These are phyloP conservation scores for Pseudovirgaria hyperparasitica DNA, from an alignment of 2,329 filamentous ascomycete species.

Conservation along the genomic window DNA sequence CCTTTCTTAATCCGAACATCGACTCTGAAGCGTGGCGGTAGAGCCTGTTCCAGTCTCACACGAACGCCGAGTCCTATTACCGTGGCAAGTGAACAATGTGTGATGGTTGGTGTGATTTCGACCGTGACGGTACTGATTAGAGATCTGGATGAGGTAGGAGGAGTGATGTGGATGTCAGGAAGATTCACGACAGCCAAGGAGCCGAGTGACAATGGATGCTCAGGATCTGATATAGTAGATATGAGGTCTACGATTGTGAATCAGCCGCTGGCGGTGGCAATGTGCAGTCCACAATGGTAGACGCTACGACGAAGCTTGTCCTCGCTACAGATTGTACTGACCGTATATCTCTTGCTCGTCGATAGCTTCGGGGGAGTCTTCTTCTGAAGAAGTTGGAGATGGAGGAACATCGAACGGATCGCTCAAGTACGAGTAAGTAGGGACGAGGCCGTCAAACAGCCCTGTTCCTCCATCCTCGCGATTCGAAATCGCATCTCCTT, in stretches of 20 bases:
- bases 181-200: slow-evolving; percentile 91
- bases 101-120: slow-evolving; percentile 89
- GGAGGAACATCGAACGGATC: slow-evolving; percentile 34
- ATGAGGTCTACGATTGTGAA: slow-evolving; percentile 60
- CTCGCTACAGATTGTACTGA: too few species aligned
- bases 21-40: slow-evolving; percentile 83
- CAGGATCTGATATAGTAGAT: slow-evolving; percentile 86
- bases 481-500: slow-evolving; percentile 26
- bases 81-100: slow-evolving; percentile 90
- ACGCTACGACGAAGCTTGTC: slow-evolving; percentile 4
- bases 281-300: slow-evolving; percentile 1
- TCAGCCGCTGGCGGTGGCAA: slow-evolving; percentile 10
- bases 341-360: slow-evolving; percentile 97
- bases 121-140: slow-evolving; percentile 66
- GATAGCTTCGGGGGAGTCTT: slow-evolving; percentile 64
- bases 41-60: slow-evolving; percentile 76
- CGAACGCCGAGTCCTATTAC: slow-evolving; percentile 91
- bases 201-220: slow-evolving; percentile 88
- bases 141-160: slow-evolving; percentile 49
- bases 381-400: slow-evolving; percentile 33
- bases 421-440: slow-evolving; percentile 34
- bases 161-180: slow-evolving; percentile 74
- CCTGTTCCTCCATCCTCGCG: slow-evolving; percentile 36
- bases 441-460: slow-evolving; percentile 41
- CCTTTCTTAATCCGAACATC: slow-evolving; percentile 93